A percentile compares a stretch with the other conserved stretches of the same genome.
Evolutionary conservation across 768 basidiomycete genomes (phyloP).

Genomic region (Russula emetica): DNA sequence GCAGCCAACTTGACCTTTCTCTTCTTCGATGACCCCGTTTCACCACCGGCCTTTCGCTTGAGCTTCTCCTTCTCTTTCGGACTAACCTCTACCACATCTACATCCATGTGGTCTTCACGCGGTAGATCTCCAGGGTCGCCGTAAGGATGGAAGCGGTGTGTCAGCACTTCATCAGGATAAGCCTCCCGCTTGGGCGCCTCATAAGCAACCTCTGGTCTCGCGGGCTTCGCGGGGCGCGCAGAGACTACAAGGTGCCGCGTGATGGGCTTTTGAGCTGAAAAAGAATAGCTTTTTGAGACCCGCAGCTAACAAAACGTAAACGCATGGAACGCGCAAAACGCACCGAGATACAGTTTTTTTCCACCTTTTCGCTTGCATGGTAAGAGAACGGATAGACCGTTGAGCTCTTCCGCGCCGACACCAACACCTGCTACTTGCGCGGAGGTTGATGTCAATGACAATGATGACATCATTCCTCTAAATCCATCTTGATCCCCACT

Average conservation of each 20-base stretch:
- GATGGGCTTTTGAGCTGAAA: constrained; percentile 20
- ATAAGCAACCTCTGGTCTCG: background rate
- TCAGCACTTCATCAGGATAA: constrained; percentile 24
- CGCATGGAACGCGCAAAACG: background rate
- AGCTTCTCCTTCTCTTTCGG: constrained; percentile 4
- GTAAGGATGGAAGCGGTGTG: constrained; percentile 25
- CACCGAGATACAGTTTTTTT: constrained; percentile 24
- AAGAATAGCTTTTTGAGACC: background rate
- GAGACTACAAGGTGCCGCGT: constrained; percentile 23
- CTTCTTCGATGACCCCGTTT: constrained; percentile 20
- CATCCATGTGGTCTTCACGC: background rate
- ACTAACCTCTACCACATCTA: constrained; percentile 6
- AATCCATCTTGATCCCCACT: background rate
- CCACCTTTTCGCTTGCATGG: constrained; percentile 25
- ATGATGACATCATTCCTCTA: background rate
- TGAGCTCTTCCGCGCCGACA: constrained; percentile 24
- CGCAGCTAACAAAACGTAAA: background rate
- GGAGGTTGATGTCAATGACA: too few relatives aligned
- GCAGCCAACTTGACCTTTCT: constrained; percentile 19
- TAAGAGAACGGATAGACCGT: constrained; percentile 21
- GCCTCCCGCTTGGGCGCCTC: constrained; percentile 23
- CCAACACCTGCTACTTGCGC: background rate
- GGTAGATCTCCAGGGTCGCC: constrained; percentile 17
- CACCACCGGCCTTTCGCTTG: constrained; percentile 19
- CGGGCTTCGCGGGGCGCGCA: constrained; percentile 15